Evolutionary conservation across 805 yeast genomes (phyloP).

Genomic region (Debaryomyces tyrocola): DNA sequence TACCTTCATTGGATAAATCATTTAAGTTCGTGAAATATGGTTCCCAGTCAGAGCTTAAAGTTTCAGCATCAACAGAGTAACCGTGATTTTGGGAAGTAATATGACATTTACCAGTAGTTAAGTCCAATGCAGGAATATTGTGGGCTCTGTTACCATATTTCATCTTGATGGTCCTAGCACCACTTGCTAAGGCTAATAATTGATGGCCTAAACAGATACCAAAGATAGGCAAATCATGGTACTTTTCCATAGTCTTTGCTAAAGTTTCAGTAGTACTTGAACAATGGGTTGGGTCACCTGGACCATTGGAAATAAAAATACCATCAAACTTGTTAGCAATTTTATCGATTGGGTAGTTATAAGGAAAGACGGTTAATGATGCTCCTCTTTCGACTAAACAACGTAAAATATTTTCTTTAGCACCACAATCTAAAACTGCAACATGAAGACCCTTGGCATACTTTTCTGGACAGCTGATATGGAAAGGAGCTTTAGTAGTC

Average conservation of each 20-base stretch:
- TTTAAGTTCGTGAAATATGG: constrained; percentile 86
- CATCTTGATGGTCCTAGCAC: constrained; percentile 89
- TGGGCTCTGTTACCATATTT: constrained; percentile 99
- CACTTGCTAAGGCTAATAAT: constrained; percentile 89
- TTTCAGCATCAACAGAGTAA: constrained; percentile 85
- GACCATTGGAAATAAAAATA: constrained; percentile 91
- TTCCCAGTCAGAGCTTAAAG: constrained; percentile 78
- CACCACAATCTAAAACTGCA: constrained; percentile 97
- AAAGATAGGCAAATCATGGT: constrained; percentile 79
- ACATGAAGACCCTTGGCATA: constrained; percentile 65
- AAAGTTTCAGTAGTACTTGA: constrained; percentile 72
- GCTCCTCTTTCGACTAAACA: constrained; percentile 95
- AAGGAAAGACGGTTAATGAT: constrained; percentile 93
- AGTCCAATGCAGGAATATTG: constrained; percentile 92
- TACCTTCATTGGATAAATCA: constrained; percentile 96
- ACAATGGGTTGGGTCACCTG: constrained; percentile 97
- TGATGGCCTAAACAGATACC: constrained; percentile 99
- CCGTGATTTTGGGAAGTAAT: constrained; percentile 99
- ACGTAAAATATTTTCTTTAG: constrained; percentile 94
- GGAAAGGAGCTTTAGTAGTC: constrained; percentile 93
- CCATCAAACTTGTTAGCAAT: constrained; percentile 94
- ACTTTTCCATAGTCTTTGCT: constrained; percentile 62
- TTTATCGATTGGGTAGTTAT: constrained; percentile 88
- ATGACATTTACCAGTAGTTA: constrained; percentile 89
- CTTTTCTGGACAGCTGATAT: constrained; percentile 62